phyloP scores from a whole-genome alignment of 2,329 filamentous ascomycete species.

The Penicillium concentricum region DNA sequence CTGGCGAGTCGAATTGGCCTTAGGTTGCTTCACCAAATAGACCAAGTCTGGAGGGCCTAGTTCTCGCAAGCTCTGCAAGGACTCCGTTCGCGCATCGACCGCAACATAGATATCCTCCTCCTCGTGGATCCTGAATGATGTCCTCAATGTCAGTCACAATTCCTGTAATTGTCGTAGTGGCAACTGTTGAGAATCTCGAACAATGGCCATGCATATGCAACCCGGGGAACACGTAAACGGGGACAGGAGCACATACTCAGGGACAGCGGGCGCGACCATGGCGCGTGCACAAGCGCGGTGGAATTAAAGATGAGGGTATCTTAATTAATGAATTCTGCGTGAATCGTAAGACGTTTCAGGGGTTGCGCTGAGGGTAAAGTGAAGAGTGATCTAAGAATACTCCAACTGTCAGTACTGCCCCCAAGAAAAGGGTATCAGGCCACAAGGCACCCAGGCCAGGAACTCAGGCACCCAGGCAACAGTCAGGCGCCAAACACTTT shows the following conservation, averaged over 20 bases:
- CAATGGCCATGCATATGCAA: slow-evolving; percentile 23
- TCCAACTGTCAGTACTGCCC: neutral
- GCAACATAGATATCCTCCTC: slow-evolving; percentile 81
- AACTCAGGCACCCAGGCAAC: slow-evolving; percentile 9
- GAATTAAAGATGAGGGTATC: slow-evolving; percentile 6
- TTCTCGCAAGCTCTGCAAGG: slow-evolving; percentile 80
- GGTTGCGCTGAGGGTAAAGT: slow-evolving; percentile 10
- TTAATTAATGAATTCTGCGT: neutral
- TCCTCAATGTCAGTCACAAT: slow-evolving; percentile 21
- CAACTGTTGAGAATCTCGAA: neutral
- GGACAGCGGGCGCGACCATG: slow-evolving; percentile 74
- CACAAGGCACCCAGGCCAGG: slow-evolving; percentile 17
- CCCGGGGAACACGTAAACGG: slow-evolving; percentile 30
- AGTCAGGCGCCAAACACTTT: slow-evolving; percentile 5
- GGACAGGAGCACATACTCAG: slow-evolving; percentile 59
- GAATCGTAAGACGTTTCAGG: slow-evolving; percentile 8
- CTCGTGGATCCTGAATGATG: slow-evolving; percentile 73
- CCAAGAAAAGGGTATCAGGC: slow-evolving; percentile 21
- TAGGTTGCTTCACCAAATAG: slow-evolving; percentile 79
- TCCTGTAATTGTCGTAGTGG: slow-evolving; percentile 5
- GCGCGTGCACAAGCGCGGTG: slow-evolving; percentile 35
- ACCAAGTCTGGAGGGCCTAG: slow-evolving; percentile 94
- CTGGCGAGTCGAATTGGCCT: slow-evolving; percentile 59
- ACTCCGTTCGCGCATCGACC: slow-evolving; percentile 88
- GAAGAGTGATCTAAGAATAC: slow-evolving; percentile 9